phyloP scores from a whole-genome alignment of 1,139 yeast species.

The Kurtzmaniella quercitrusa region DNA sequence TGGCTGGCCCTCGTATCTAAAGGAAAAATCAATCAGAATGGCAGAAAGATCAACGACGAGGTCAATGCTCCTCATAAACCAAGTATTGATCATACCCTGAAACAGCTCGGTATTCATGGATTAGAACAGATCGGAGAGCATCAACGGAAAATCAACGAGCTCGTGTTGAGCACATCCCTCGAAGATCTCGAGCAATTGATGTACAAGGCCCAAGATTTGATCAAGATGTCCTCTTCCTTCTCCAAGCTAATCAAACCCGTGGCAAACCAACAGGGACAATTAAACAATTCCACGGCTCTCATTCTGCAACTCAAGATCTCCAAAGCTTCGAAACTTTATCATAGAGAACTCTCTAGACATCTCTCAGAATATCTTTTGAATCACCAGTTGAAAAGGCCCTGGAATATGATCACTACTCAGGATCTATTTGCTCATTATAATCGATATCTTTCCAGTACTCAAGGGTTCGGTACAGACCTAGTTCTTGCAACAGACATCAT shows the following conservation, averaged over 20 bases:
- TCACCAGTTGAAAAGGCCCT: conserved; percentile 23
- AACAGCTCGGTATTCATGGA: conserved; percentile 58
- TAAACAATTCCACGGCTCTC: conserved; percentile 5
- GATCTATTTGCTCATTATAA: conserved; percentile 43
- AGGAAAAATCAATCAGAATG: conserved; percentile 41
- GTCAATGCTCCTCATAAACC: conserved; percentile 10
- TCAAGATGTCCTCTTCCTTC: conserved; percentile 50
- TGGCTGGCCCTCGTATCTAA: conserved; percentile 39
- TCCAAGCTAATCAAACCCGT: conserved; percentile 25
- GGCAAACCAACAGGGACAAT: conserved; percentile 1
- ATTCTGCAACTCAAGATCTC: conserved; percentile 31
- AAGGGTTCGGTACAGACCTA: conserved; percentile 40
- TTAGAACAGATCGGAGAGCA: conserved; percentile 58
- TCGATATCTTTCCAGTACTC: conserved; percentile 30
- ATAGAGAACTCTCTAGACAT: conserved; percentile 41
- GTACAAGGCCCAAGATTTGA: conserved; percentile 73
- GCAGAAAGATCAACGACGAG: conserved; percentile 17
- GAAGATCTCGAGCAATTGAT: conserved; percentile 75
- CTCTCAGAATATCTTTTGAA: conserved; percentile 47
- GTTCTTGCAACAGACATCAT: conserved; percentile 29
- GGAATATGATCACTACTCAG: conserved; percentile 40
- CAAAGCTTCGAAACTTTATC: conserved; percentile 27
- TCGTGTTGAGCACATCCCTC: conserved; percentile 62
- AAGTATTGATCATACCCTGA: conserved; percentile 1
- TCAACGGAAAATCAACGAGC: conserved; percentile 56